These are phyloP conservation scores for Diaporthe sp. DNA, from an alignment of 2,329 filamentous ascomycete species.

Conservation along the genomic window DNA sequence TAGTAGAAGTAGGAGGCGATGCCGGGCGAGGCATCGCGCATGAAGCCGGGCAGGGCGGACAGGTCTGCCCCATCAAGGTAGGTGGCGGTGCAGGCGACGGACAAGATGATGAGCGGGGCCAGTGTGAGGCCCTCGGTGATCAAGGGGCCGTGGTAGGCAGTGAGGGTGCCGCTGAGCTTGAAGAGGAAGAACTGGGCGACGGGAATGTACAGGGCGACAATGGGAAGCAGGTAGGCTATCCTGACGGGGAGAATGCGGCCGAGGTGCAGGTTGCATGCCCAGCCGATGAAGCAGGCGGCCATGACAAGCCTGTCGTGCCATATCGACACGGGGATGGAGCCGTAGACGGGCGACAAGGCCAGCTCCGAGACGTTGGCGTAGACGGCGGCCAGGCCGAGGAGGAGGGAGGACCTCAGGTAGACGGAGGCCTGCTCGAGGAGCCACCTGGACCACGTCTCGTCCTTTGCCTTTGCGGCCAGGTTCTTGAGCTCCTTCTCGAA, in stretches of 20 bases:
- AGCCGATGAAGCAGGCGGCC: slow-evolving; percentile 77
- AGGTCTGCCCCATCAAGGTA: slow-evolving; percentile 74
- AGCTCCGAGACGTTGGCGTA: slow-evolving; percentile 81
- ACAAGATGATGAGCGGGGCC: slow-evolving; percentile 76
- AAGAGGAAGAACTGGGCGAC: slow-evolving; percentile 80
- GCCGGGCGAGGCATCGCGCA: slow-evolving; percentile 75
- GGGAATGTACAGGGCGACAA: slow-evolving; percentile 83
- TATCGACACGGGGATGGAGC: slow-evolving; percentile 81
- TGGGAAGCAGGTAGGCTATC: slow-evolving; percentile 71
- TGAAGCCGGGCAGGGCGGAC: slow-evolving; percentile 65
- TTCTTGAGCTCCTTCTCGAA: slow-evolving; percentile 69
- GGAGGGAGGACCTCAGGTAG: slow-evolving; percentile 57
- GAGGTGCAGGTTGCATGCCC: slow-evolving; percentile 75
- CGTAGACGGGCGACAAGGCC: slow-evolving; percentile 88
- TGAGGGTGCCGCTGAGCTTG: slow-evolving; percentile 74
- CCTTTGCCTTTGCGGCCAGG: slow-evolving; percentile 61
- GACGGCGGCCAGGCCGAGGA: slow-evolving; percentile 72
- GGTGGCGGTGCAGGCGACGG: slow-evolving; percentile 74
- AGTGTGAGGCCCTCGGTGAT: slow-evolving; percentile 82
- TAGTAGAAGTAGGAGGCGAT: slow-evolving; percentile 77
- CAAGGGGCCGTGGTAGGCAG: slow-evolving; percentile 79
- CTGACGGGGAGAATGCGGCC: slow-evolving; percentile 63
- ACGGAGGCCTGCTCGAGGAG: slow-evolving; percentile 55
- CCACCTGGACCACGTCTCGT: slow-evolving; percentile 53
- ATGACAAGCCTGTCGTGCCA: slow-evolving; percentile 79